These are phyloP conservation scores for Leccinellum albellum DNA, from an alignment of 768 basidiomycete genomes.

Conservation along the genomic window DNA sequence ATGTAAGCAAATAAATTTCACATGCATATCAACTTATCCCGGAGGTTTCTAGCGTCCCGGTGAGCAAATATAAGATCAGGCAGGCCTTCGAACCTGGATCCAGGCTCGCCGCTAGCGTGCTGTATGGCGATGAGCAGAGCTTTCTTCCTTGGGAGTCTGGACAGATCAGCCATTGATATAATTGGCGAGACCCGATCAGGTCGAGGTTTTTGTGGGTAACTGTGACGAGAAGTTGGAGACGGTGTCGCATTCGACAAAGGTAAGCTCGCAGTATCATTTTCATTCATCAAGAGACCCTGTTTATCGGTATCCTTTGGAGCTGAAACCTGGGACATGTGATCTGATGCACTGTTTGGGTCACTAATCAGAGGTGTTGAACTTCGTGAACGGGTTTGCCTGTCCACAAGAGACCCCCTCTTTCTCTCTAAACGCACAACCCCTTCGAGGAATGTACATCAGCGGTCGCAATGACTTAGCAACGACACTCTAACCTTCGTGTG, in stretches of 20 bases:
- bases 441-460: not conserved
- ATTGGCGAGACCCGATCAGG: not conserved
- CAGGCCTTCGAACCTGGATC: not conserved
- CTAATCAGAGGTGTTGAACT: not conserved
- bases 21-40: conserved; percentile 14
- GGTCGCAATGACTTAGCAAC: not conserved
- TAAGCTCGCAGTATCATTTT: too few species aligned
- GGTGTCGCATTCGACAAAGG: too few species aligned
- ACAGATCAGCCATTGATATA: not conserved
- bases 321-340: too few species aligned
- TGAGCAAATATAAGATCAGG: conserved; percentile 15
- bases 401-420: not conserved
- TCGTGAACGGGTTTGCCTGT: not conserved
- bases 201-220: not conserved
- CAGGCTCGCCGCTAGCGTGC: conserved; percentile 1
- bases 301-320: not conserved
- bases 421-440: conserved; percentile 1
- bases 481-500: not conserved
- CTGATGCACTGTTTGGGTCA: not conserved
- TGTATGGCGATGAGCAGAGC: conserved; percentile 22
- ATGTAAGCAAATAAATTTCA: not conserved
- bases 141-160: conserved; percentile 4
- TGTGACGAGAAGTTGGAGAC: too few species aligned
- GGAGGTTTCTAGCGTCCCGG: conserved; percentile 15
- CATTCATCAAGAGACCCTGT: not conserved